phyloP scores from a whole-genome alignment of 2,329 filamentous ascomycete species.

The Penicillium sp. region DNA sequence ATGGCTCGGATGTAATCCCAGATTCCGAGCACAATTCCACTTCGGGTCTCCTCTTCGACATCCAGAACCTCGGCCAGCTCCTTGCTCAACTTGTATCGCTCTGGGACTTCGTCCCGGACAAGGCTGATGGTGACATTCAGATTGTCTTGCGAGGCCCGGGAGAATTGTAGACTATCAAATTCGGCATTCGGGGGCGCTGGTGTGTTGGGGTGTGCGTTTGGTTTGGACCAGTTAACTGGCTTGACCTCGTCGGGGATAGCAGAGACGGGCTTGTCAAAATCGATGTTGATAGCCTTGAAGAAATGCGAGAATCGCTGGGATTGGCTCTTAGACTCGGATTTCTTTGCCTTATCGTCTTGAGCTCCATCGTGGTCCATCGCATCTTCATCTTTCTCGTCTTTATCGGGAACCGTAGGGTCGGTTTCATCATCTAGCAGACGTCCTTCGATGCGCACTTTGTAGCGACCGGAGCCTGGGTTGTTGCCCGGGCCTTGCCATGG shows the following conservation, averaged over 20 bases:
- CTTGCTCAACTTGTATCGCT: constrained; percentile 71
- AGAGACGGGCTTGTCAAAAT: constrained; percentile 42
- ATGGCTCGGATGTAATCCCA: constrained; percentile 90
- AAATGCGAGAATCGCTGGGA: constrained; percentile 43
- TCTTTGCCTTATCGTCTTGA: constrained; percentile 23
- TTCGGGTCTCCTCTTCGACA: constrained; percentile 73
- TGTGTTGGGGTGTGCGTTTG: constrained; percentile 47
- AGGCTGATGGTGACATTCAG: constrained; percentile 84
- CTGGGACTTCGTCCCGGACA: constrained; percentile 71
- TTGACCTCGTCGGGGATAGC: constrained; percentile 37
- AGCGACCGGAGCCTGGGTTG: constrained; percentile 42
- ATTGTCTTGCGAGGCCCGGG: constrained; percentile 85
- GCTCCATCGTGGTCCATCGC: constrained; percentile 55
- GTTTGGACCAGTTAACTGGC: constrained; percentile 76
- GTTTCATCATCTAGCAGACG: constrained; percentile 65
- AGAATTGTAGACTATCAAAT: constrained; percentile 86
- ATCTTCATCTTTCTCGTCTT: constrained; percentile 38
- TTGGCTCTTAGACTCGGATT: constrained; percentile 22
- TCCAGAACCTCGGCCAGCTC: constrained; percentile 77
- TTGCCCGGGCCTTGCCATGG: constrained; percentile 60
- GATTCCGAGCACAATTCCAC: constrained; percentile 78
- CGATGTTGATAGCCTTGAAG: constrained; percentile 46
- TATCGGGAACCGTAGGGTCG: constrained; percentile 44
- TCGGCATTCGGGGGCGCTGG: constrained; percentile 58
- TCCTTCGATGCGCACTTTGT: constrained; percentile 85